These are phyloP conservation scores for Aspergillus sp. DNA, from an alignment of 2,329 filamentous ascomycete genomes.

Conservation along the genomic window DNA sequence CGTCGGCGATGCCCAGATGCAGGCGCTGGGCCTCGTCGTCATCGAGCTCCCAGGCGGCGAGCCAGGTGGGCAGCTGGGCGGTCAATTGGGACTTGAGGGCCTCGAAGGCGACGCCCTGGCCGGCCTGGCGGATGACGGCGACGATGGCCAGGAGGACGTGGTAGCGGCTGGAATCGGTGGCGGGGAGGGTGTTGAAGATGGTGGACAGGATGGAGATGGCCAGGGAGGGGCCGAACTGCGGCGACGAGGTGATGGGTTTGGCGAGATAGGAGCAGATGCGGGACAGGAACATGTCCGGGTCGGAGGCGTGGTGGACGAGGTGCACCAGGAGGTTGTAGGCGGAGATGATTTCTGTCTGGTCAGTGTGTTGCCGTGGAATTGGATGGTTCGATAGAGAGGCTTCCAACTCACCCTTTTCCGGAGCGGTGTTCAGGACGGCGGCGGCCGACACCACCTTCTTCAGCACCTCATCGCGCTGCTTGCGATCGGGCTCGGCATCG, in stretches of 20 bases:
- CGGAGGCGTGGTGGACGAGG: slow-evolving; percentile 81
- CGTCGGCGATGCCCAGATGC: slow-evolving; percentile 77
- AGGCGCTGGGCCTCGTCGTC: slow-evolving; percentile 81
- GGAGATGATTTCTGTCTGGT: slow-evolving; percentile 73
- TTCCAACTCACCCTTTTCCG: slow-evolving; percentile 78
- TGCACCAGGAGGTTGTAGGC: slow-evolving; percentile 97
- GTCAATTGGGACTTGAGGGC: slow-evolving; percentile 79
- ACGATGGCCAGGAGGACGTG: slow-evolving; percentile 89
- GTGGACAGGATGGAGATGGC: slow-evolving; percentile 89
- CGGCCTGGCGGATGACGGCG: slow-evolving; percentile 71
- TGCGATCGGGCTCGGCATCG: slow-evolving; percentile 52
- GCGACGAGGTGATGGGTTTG: slow-evolving; percentile 81
- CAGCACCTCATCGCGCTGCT: slow-evolving; percentile 78
- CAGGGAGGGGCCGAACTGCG: slow-evolving; percentile 78
- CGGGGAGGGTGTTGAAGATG: slow-evolving; percentile 88
- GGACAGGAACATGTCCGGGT: slow-evolving; percentile 81
- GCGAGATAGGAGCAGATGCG: slow-evolving; percentile 86
- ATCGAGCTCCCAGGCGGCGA: slow-evolving; percentile 77
- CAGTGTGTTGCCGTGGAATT: neutral
- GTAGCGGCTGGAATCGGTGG: slow-evolving; percentile 75
- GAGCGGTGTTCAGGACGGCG: slow-evolving; percentile 72
- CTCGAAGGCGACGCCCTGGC: slow-evolving; percentile 74
- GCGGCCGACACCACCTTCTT: slow-evolving; percentile 86
- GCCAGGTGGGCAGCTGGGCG: slow-evolving; percentile 73
- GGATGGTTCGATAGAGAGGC: too few relatives aligned